phyloP scores from a whole-genome alignment of 192 early-diverging fungal genomes.

The Chytriomyces hyalinus region DNA sequence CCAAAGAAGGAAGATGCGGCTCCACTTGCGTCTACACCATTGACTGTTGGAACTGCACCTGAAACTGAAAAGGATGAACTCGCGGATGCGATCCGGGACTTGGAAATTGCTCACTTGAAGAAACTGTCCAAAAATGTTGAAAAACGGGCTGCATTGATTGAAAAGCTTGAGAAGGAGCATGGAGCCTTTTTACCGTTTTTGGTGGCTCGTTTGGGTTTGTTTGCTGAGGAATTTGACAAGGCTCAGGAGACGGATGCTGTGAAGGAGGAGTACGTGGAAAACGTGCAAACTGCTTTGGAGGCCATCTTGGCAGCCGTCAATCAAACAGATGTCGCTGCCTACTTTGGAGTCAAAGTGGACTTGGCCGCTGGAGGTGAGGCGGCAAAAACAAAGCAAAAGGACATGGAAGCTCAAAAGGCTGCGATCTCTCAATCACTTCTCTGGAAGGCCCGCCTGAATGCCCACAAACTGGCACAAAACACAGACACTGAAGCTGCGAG shows the following conservation, averaged over 20 bases:
- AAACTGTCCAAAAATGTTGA: slow-evolving; percentile 71
- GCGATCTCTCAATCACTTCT: slow-evolving; percentile 67
- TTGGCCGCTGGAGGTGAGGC: slow-evolving; percentile 48
- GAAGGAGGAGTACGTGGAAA: slow-evolving; percentile 32
- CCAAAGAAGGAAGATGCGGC: slow-evolving; percentile 53
- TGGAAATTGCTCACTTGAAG: slow-evolving; percentile 80
- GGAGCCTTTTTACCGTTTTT: slow-evolving; percentile 62
- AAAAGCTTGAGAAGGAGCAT: slow-evolving; percentile 68
- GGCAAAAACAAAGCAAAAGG: slow-evolving; percentile 67
- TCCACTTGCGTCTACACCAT: slow-evolving; percentile 18
- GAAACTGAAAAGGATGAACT: slow-evolving; percentile 38
- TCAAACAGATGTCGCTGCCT: slow-evolving; percentile 64
- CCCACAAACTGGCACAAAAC: background rate
- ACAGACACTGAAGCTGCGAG: background rate
- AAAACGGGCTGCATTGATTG: slow-evolving; percentile 60
- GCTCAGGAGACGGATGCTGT: slow-evolving; percentile 33
- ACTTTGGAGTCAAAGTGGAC: slow-evolving; percentile 67
- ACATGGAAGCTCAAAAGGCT: slow-evolving; percentile 75
- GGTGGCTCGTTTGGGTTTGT: slow-evolving; percentile 58
- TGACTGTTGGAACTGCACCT: background rate
- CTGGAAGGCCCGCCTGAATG: slow-evolving; percentile 48
- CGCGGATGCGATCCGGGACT: slow-evolving; percentile 74
- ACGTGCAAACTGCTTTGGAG: slow-evolving; percentile 59
- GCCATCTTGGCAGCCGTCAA: slow-evolving; percentile 63
- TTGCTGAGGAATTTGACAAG: slow-evolving; percentile 57